Conservation (phyloP, 2,329 filamentous ascomycete genomes). For the Cyphellophora europaea region DNA sequence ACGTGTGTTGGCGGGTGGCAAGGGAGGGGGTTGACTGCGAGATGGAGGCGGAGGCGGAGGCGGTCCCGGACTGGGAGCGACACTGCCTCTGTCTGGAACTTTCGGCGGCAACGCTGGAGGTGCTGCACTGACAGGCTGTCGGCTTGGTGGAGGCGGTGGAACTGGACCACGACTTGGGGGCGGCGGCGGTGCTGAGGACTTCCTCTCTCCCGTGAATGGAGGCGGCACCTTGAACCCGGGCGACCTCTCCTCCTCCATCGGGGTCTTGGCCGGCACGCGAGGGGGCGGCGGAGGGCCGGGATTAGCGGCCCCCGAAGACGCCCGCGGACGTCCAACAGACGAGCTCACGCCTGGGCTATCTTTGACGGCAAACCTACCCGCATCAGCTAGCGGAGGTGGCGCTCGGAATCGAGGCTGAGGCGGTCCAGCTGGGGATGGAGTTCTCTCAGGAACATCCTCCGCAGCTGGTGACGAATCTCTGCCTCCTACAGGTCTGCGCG, state of each 20-base stretch:
- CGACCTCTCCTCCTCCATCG: slow-evolving; percentile 55
- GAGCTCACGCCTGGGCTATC: slow-evolving; percentile 42
- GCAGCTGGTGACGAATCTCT: slow-evolving; percentile 30
- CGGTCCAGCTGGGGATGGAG: slow-evolving; percentile 57
- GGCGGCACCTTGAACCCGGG: slow-evolving; percentile 66
- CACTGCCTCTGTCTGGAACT: slow-evolving; percentile 9
- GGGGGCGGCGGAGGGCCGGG: slow-evolving; percentile 60
- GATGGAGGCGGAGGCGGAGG: slow-evolving; percentile 40
- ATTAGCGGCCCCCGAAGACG: slow-evolving; percentile 33
- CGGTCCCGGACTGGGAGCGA: no score
- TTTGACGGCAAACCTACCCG: slow-evolving; percentile 72
- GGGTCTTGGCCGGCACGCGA: slow-evolving; percentile 56
- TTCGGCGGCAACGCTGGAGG: slow-evolving; percentile 62
- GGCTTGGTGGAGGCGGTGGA: slow-evolving; percentile 56
- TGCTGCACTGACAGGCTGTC: slow-evolving; percentile 39
- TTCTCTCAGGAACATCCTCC: slow-evolving; percentile 52
- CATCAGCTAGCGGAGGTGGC: slow-evolving; percentile 80
- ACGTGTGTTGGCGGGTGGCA: slow-evolving; percentile 50
- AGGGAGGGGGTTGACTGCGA: slow-evolving; percentile 32
- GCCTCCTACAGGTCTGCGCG: slow-evolving; percentile 35
- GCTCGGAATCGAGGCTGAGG: slow-evolving; percentile 66
- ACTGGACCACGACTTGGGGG: slow-evolving; percentile 62
- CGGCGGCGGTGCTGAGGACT: slow-evolving; percentile 57
- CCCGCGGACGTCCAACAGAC: slow-evolving; percentile 1
- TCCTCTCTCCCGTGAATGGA: slow-evolving; percentile 60